Evolutionary conservation across 2,329 filamentous ascomycete genomes (phyloP), one percentile per base, ranked within the genome.

Genomic region (Whalleya microplaca): DNA sequence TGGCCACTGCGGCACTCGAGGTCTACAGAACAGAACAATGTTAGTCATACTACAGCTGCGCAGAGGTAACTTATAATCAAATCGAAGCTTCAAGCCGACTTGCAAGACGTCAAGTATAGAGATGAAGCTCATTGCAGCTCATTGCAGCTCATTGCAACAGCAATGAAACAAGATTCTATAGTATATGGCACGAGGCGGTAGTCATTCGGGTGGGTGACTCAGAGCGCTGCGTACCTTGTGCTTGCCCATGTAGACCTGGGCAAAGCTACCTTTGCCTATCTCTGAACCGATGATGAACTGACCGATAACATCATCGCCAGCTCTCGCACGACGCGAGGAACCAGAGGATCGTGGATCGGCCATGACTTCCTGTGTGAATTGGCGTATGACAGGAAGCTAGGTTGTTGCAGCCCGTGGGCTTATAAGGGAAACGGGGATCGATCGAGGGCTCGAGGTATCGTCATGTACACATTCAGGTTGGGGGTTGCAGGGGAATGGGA

Each of bases 231-330:
- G 76, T 78, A 96, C 92, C 78, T 89, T 89, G 76, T 96, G 91
- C 66, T 87, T 86, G 63, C 91, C 92, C 72, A 90, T 86, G 74
- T 95, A 98, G 64, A 99, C 95, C 65, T 92, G 92, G 64, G 95
- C 95, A 80, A 98, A 99, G 79, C 95, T 98, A 61, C 95, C 95
- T 78, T 95, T 95, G 62, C 95, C 95, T 72, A 98, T 97, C 78
- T 97, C 91, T 66, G 90, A 87, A 66, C 92, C 85, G 69, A 94
- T 87, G 68, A 84, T 84, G 75, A 96, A 97, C 69, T 89, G 86
- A 65, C 92, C 91, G 68, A 95, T 73, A 59, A 70, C 62, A 66
- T 73, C 75, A 53, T 77, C 75, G 64, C 69, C 67, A 59, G 69
- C 65, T 66, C 70, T 74, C 64, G 70, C 64, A 47, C 74, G 72